A percentile compares a stretch with the other conserved stretches of the same genome.
Conservation (phyloP, 2,329 filamentous ascomycete genomes). For the Clarireedia monteithiana region DNA sequence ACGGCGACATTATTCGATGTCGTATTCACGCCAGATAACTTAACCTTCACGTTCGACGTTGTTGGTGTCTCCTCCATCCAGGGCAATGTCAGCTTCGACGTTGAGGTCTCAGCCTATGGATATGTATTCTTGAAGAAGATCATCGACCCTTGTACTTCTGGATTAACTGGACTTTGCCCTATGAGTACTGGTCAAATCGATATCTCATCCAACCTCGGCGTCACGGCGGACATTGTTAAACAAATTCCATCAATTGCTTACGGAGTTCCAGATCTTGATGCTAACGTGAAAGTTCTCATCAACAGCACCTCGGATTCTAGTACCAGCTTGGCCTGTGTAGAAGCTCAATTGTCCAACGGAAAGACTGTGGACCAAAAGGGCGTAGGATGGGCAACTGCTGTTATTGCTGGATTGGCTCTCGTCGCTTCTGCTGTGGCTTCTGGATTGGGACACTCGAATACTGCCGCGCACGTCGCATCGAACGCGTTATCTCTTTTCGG, state of each 20-base stretch:
- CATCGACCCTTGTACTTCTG: slow-evolving; percentile 66
- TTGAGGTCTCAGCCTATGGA: slow-evolving; percentile 76
- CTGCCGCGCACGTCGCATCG: slow-evolving; percentile 86
- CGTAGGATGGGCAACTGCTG: slow-evolving; percentile 82
- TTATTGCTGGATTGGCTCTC: slow-evolving; percentile 78
- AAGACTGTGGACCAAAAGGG: slow-evolving; percentile 85
- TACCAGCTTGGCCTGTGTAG: slow-evolving; percentile 71
- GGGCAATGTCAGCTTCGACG: slow-evolving; percentile 71
- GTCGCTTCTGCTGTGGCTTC: slow-evolving; percentile 83
- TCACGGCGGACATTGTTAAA: slow-evolving; percentile 49
- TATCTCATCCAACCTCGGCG: slow-evolving; percentile 61
- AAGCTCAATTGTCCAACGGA: slow-evolving; percentile 81
- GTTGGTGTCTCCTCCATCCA: slow-evolving; percentile 76
- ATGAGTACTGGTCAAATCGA: slow-evolving; percentile 81
- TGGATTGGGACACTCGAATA: slow-evolving; percentile 85
- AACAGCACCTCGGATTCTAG: slow-evolving; percentile 53
- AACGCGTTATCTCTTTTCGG: slow-evolving; percentile 90
- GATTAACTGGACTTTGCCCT: slow-evolving; percentile 71
- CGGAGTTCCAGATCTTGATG: slow-evolving; percentile 84
- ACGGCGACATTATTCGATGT: slow-evolving; percentile 86
- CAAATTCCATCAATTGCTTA: slow-evolving; percentile 79
- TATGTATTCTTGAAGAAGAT: slow-evolving; percentile 59
- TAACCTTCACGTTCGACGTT: slow-evolving; percentile 64
- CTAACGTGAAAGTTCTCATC: slow-evolving; percentile 74
- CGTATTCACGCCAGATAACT: slow-evolving; percentile 68